A percentile compares a stretch with the other conserved stretches of the same genome.
phyloP scores from a whole-genome alignment of 176 grass and related monocot species.

The Bothriochloa decipiens region DNA sequence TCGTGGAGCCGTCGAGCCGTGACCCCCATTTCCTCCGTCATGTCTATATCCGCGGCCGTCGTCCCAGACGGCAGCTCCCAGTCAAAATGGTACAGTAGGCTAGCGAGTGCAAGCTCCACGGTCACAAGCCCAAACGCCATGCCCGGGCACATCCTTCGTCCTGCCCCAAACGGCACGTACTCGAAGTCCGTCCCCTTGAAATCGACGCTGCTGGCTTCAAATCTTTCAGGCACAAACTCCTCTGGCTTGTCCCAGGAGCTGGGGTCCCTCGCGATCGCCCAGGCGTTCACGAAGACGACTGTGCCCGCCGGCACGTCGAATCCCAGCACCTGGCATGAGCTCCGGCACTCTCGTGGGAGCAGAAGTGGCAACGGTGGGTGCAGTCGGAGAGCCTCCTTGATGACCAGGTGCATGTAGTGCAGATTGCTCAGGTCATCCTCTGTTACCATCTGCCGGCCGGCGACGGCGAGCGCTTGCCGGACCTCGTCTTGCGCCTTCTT shows the following conservation, averaged over 20 bases:
- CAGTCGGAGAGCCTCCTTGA: constrained; percentile 47
- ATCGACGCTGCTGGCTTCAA: neutral
- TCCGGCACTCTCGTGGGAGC: constrained; percentile 30
- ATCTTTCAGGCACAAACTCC: constrained; percentile 35
- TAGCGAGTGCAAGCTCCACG: constrained; percentile 29
- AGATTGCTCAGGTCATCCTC: constrained; percentile 3
- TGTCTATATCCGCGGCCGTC: neutral
- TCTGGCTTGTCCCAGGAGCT: neutral
- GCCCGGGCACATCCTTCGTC: constrained; percentile 46
- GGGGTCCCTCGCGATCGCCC: constrained; percentile 42
- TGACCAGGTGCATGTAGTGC: constrained; percentile 24
- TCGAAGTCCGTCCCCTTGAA: constrained; percentile 47
- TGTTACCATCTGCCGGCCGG: neutral
- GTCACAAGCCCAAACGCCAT: constrained; percentile 35
- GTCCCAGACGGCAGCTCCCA: neutral
- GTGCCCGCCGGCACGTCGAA: constrained; percentile 41
- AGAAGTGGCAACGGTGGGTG: constrained; percentile 37
- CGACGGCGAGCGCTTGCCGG: neutral
- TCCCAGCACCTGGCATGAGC: constrained; percentile 4
- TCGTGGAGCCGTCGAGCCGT: neutral
- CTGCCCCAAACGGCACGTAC: constrained; percentile 32
- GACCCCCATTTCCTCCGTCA: constrained; percentile 37
- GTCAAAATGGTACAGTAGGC: constrained; percentile 39
- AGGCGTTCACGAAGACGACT: constrained; percentile 39
- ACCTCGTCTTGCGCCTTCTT: constrained; percentile 32